A percentile compares a stretch with the other conserved stretches of the same genome.
phyloP scores from a whole-genome alignment of 306 rosid genomes.

The Pyrus betulifolia region DNA sequence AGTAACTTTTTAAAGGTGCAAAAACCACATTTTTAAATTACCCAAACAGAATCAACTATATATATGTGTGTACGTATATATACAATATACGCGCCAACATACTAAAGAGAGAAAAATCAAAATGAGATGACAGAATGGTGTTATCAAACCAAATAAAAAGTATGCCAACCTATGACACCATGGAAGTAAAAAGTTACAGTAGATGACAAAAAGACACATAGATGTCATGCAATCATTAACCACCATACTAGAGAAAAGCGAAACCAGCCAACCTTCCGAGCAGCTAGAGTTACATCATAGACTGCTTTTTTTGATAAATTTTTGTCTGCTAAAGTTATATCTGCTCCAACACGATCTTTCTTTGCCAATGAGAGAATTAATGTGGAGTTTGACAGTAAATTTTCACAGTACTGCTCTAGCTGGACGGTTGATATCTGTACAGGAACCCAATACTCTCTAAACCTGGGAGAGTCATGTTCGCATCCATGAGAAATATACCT shows the following conservation, averaged over 20 bases:
- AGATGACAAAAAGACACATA: background rate
- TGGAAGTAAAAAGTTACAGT: background rate
- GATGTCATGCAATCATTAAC: conserved; percentile 16
- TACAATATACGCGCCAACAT: background rate
- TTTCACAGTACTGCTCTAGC: conserved; percentile 81
- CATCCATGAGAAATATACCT: conserved; percentile 39
- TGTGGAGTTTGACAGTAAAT: conserved; percentile 54
- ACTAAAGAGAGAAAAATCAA: background rate
- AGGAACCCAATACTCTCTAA: conserved; percentile 93
- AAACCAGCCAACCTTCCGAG: conserved; percentile 61
- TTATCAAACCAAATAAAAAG: background rate
- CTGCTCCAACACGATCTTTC: conserved; percentile 36
- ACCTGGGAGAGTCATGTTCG: conserved; percentile 45
- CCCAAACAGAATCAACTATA: background rate
- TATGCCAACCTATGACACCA: background rate
- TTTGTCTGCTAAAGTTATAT: background rate
- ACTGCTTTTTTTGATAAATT: conserved; percentile 5
- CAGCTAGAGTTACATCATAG: conserved; percentile 45
- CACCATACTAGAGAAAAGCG: conserved; percentile 16
- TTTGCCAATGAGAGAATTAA: conserved; percentile 48
- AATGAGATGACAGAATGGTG: background rate
- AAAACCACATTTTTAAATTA: background rate
- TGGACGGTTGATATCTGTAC: conserved; percentile 65
- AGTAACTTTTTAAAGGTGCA: background rate
- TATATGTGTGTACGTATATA: too few relatives aligned